A percentile compares a stretch with the other conserved stretches of the same genome.
These are phyloP conservation scores for Marchantia paleacea DNA, from an alignment of 225 moss, liverwort and hornwort genomes.

Conservation along the genomic window DNA sequence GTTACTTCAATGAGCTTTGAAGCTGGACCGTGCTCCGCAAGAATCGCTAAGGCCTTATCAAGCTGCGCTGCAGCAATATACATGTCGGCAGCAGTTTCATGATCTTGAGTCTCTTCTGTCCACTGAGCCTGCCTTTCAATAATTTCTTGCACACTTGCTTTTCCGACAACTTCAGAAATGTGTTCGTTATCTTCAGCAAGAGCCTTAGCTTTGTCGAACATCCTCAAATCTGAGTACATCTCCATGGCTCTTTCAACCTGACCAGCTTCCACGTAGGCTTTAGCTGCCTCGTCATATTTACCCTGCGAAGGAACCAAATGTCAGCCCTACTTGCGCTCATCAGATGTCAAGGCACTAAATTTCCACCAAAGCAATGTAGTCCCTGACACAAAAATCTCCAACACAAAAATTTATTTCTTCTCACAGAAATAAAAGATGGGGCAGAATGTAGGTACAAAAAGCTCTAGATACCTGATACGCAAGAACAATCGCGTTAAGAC, in stretches of 20 bases:
- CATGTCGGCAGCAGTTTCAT: conserved; percentile 96
- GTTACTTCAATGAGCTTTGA: conserved; percentile 87
- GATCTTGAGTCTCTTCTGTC: conserved; percentile 85
- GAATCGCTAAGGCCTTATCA: conserved; percentile 68
- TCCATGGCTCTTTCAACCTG: conserved; percentile 85
- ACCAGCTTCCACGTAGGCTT: conserved; percentile 75
- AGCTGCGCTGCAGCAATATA: conserved; percentile 77
- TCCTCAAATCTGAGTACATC: conserved; percentile 86
- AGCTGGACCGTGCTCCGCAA: conserved; percentile 72
- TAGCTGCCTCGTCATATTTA: conserved; percentile 78
- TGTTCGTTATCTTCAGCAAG: conserved; percentile 59
- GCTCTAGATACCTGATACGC: conserved; percentile 66
- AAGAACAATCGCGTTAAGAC: conserved; percentile 65
- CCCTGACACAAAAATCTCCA: neutral
- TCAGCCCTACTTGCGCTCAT: neutral
- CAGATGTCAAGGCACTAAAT: neutral
- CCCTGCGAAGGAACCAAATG: conserved; percentile 41
- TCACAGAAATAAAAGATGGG: neutral
- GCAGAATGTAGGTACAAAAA: neutral
- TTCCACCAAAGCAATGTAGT: no score
- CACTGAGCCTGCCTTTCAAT: conserved; percentile 92
- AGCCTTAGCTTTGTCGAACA: conserved; percentile 93
- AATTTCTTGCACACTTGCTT: conserved; percentile 75
- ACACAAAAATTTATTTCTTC: neutral
- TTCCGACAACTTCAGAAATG: conserved; percentile 42